Percentiles rank a stretch among this genome's conserved stretches.
Evolutionary conservation across 441 rosid species (phyloP).

Genomic region (Hura crepitans): DNA sequence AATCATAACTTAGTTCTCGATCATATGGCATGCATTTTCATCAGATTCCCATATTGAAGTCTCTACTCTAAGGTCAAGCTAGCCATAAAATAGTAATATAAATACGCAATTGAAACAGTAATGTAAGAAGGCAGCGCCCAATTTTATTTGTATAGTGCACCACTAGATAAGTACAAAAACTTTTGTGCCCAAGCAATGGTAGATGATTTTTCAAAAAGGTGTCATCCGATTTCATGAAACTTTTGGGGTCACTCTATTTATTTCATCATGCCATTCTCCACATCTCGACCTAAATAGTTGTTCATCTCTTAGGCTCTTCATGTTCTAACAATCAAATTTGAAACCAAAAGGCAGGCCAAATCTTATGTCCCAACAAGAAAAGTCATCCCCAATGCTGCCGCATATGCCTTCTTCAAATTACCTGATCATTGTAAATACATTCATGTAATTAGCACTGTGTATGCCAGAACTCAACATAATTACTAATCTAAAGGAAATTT

Average conservation of each 20-base stretch:
- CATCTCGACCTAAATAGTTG: too few relatives aligned
- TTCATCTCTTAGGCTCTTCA: not conserved
- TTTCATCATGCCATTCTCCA: not conserved
- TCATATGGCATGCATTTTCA: not conserved
- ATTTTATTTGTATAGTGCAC: not conserved
- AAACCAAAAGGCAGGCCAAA: too few relatives aligned
- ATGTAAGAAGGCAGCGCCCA: not conserved
- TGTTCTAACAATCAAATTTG: too few relatives aligned
- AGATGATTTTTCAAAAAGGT: not conserved
- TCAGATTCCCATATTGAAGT: not conserved
- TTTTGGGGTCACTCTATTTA: not conserved
- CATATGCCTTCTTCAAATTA: too few relatives aligned
- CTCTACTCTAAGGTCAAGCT: not conserved
- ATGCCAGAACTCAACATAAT: not conserved
- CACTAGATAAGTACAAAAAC: not conserved
- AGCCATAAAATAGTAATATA: not conserved
- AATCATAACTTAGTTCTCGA: not conserved
- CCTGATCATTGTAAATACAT: not conserved
- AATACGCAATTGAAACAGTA: not conserved
- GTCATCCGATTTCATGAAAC: too few relatives aligned
- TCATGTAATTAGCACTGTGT: not conserved
- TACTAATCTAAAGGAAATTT: not conserved
- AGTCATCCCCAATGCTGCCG: too few relatives aligned
- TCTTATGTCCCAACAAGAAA: too few relatives aligned
- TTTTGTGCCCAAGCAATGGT: not conserved